These are phyloP conservation scores for Spongospora subterranea DNA, from an alignment of 208 protist species.

Conservation along the genomic window DNA sequence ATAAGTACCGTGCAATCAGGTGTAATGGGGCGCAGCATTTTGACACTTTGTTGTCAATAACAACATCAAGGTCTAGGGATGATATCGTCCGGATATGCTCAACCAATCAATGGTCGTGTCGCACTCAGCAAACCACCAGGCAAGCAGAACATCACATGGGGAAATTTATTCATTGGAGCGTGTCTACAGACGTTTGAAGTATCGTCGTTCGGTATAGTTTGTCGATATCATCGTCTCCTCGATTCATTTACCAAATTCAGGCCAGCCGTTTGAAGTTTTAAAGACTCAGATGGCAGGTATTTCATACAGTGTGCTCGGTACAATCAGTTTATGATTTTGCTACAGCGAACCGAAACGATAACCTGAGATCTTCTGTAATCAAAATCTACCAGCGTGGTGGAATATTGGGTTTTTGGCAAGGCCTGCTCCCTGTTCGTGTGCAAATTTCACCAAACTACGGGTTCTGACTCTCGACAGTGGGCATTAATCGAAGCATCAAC, in stretches of 20 bases:
- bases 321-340: too few relatives aligned
- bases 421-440: constrained; percentile 14
- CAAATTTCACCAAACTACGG: neutral
- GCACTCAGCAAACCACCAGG: too few relatives aligned
- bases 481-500: constrained; percentile 19
- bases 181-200: neutral
- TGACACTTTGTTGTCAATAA: too few relatives aligned
- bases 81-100: too few relatives aligned
- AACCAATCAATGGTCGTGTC: too few relatives aligned
- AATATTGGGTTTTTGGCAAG: neutral
- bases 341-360: constrained; percentile 24
- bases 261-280: constrained; percentile 36
- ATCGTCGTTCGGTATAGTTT: neutral
- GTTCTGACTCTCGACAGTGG: neutral
- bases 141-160: neutral
- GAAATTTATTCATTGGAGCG: neutral
- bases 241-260: neutral
- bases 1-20: too few relatives aligned
- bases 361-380: neutral
- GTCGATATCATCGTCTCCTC: neutral
- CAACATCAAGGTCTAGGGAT: too few relatives aligned
- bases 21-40: too few relatives aligned
- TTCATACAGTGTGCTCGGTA: too few relatives aligned
- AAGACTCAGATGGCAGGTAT: constrained; percentile 58
- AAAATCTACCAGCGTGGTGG: constrained; percentile 23